Conservation (phyloP, 2,329 filamentous ascomycete genomes). For the Epichloe coenophiala region DNA sequence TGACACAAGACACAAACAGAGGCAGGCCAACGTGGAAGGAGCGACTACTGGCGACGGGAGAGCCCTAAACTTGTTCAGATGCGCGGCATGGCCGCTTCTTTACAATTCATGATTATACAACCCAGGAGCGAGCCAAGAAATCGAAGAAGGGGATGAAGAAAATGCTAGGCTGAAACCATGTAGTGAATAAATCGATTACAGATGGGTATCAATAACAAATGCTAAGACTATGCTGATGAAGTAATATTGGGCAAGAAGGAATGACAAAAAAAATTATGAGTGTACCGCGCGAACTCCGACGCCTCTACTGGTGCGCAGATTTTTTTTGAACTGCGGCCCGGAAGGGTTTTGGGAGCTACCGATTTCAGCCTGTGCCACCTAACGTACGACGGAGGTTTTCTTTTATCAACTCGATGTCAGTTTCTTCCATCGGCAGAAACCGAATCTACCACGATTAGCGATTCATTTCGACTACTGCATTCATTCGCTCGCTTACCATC, state of each 20-base stretch:
- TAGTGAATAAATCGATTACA: not conserved
- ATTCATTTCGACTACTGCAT: not conserved
- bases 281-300: not conserved
- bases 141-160: not conserved
- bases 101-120: not conserved
- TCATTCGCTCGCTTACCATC: slow-evolving; percentile 42
- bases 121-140: not conserved
- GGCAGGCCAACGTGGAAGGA: slow-evolving; percentile 1
- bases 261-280: not conserved
- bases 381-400: slow-evolving; percentile 43
- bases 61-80: not conserved
- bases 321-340: not conserved
- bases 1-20: not conserved
- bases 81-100: not conserved
- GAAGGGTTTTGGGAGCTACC: not conserved
- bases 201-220: slow-evolving; percentile 4
- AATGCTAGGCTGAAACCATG: not conserved
- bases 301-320: too few relatives aligned
- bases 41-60: not conserved
- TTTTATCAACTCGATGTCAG: slow-evolving; percentile 43
- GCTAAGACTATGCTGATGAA: not conserved
- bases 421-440: slow-evolving; percentile 51
- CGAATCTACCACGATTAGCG: slow-evolving; percentile 36
- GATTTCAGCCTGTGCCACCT: slow-evolving; percentile 16
- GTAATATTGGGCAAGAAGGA: not conserved